Conservation (phyloP, 257 asterid genomes). For the Primulina huaijiensis region DNA sequence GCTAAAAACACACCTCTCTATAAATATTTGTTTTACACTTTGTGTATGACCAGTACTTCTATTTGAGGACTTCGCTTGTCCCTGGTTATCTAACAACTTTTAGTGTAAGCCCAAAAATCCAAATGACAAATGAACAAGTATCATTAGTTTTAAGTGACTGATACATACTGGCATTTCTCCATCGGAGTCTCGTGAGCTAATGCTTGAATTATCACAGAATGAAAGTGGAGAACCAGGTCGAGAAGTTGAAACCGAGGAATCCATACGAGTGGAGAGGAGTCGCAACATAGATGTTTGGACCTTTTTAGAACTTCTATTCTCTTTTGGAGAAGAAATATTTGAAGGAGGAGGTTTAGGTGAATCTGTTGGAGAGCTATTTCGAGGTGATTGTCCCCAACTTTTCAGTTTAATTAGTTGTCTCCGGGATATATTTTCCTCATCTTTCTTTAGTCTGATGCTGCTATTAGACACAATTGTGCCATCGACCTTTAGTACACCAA, state of each 20-base stretch:
- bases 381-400: conserved; percentile 43
- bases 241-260: conserved; percentile 33
- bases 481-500: conserved; percentile 25
- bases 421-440: conserved; percentile 30
- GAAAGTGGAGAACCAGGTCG: conserved; percentile 39
- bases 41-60: conserved; percentile 28
- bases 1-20: conserved; percentile 47
- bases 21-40: conserved; percentile 38
- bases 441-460: conserved; percentile 32
- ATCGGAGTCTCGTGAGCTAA: conserved; percentile 50
- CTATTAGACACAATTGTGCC: conserved; percentile 30
- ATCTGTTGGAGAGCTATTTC: conserved; percentile 37
- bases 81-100: conserved; percentile 46
- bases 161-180: conserved; percentile 55
- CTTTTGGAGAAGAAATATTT: conserved; percentile 45
- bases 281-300: conserved; percentile 45
- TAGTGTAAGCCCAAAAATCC: conserved; percentile 24
- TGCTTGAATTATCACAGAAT: conserved; percentile 36
- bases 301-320: conserved; percentile 34
- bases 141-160: conserved; percentile 10
- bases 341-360: conserved; percentile 45
- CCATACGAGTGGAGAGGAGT: conserved; percentile 54
- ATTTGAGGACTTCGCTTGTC: conserved; percentile 35
- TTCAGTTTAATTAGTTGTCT: conserved; percentile 22
- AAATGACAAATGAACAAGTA: neutral